A percentile compares a stretch with the other conserved stretches of the same genome.
Conservation (phyloP, 2,329 filamentous ascomycete species). For the Rachicladosporium sp. region DNA sequence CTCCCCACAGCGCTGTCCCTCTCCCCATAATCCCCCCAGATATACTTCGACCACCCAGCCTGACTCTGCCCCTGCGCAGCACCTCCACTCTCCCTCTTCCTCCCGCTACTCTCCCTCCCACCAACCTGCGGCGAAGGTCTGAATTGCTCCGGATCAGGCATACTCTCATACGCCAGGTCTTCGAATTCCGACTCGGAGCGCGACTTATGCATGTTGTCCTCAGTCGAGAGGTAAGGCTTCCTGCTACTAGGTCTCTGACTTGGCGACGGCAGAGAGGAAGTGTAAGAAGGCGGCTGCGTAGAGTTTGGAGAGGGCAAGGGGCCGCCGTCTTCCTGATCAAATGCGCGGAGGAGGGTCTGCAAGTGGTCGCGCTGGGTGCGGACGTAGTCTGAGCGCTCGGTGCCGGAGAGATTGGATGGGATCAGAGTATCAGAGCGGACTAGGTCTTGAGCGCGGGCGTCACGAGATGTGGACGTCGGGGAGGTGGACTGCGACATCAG, state of each 20-base stretch:
- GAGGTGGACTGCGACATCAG: slow-evolving; percentile 47
- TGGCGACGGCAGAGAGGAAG: slow-evolving; percentile 11
- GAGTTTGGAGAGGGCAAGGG: background rate
- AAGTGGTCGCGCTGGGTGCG: slow-evolving; percentile 68
- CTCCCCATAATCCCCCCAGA: slow-evolving; percentile 27
- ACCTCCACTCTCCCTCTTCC: slow-evolving; percentile 1
- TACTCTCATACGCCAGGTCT: slow-evolving; percentile 24
- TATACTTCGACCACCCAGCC: slow-evolving; percentile 23
- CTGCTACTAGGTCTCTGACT: slow-evolving; percentile 9
- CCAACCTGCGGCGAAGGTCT: slow-evolving; percentile 7
- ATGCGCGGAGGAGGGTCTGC: slow-evolving; percentile 58
- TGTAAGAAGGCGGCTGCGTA: background rate
- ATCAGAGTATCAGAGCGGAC: slow-evolving; percentile 53
- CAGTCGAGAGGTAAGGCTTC: slow-evolving; percentile 16
- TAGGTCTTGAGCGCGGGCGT: slow-evolving; percentile 37
- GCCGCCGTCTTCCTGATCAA: slow-evolving; percentile 58
- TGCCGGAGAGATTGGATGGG: slow-evolving; percentile 54
- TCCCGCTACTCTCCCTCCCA: slow-evolving; percentile 4
- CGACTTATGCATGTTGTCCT: slow-evolving; percentile 58
- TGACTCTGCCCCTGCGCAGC: slow-evolving; percentile 1
- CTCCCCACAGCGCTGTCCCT: slow-evolving; percentile 17
- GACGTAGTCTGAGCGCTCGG: slow-evolving; percentile 64
- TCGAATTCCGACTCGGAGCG: slow-evolving; percentile 83
- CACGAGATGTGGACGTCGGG: slow-evolving; percentile 23
- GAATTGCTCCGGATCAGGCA: slow-evolving; percentile 23